phyloP scores from a whole-genome alignment of 345 rosid species.

The Aurinia saxatilis region DNA sequence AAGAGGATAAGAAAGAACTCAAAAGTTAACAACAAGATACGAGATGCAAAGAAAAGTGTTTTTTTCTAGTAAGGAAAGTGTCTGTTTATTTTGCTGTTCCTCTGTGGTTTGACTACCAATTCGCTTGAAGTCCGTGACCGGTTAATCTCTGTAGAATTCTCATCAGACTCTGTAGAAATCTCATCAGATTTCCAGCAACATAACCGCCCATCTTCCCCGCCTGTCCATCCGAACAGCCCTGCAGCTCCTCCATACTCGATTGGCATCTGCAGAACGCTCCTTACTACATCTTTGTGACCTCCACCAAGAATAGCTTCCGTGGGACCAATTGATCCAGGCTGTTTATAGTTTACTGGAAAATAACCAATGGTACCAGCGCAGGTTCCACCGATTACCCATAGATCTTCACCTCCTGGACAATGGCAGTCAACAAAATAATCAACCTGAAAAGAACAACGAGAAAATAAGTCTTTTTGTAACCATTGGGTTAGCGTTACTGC shows the following conservation, averaged over 20 bases:
- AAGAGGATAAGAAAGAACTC: neutral
- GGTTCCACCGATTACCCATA: slow-evolving; percentile 94
- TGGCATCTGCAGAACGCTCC: slow-evolving; percentile 67
- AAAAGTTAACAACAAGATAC: neutral
- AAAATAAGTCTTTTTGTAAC: neutral
- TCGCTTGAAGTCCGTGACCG: slow-evolving; percentile 71
- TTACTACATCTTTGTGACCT: slow-evolving; percentile 66
- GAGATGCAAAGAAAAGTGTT: neutral
- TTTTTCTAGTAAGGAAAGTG: slow-evolving; percentile 46
- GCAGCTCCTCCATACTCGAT: slow-evolving; percentile 28
- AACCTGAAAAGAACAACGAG: slow-evolving; percentile 42
- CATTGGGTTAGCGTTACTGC: neutral
- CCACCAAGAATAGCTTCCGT: slow-evolving; percentile 78
- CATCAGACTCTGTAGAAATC: slow-evolving; percentile 43
- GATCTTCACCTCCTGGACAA: slow-evolving; percentile 45
- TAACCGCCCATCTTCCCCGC: slow-evolving; percentile 90
- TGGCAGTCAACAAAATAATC: slow-evolving; percentile 93
- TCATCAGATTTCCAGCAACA: slow-evolving; percentile 82
- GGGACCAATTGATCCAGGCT: slow-evolving; percentile 40
- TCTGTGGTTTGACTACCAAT: slow-evolving; percentile 40
- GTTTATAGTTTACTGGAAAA: slow-evolving; percentile 57
- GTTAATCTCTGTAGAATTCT: slow-evolving; percentile 34
- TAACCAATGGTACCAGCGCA: slow-evolving; percentile 67
- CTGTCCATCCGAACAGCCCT: slow-evolving; percentile 86
- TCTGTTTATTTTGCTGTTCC: slow-evolving; percentile 40